Evolutionary conservation across 1,284 basidiomycete genomes (phyloP), one percentile per base, ranked within the genome.

Genomic region (Irpex lacteus): DNA sequence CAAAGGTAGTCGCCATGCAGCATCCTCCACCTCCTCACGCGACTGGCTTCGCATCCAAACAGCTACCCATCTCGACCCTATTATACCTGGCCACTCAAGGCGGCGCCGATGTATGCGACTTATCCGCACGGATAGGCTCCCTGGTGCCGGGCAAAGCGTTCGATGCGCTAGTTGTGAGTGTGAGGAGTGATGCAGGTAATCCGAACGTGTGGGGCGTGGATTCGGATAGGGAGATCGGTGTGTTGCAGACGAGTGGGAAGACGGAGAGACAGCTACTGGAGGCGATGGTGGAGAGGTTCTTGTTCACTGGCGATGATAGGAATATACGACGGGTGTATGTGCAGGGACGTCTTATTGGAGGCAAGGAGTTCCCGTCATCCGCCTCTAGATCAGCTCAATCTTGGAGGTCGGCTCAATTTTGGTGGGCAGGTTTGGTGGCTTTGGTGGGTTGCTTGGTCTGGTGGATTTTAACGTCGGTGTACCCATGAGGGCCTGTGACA

Each of bases 41-140:
- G 56, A 65, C 70, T 11, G 67, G 72, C 59, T 93, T 94, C 72
- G 78, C 83, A 2, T 81, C 83, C 68, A 81, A 82, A 18, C 90
- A 90, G 60, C 82, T 98, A 11, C 80, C 88, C 5, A 81, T 96
- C 49, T 79, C 92, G 5, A 89, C 94, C 1, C 81, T 98, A 56
- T 83, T 98, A 67, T 92, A 95, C 78, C 87, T 98, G 56, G 96
- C 97, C 7, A 99, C 96, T 2, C 80, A 92, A 34, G 96, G 97
- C 50, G 97, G 97, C 1, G 97, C 97, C 0, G 81, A 88, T 38
- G 88, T 98, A 0, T 96, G 94, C 72, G 82, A 83, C 60, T 76
- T 98, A 36, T 82, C 87, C 47, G 75, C 86, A 55, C 81, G 81
- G 47, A 83, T 94, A n/a, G 97, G 96, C 7, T 90, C 88, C 32